Conservation (phyloP, 2,329 filamentous ascomycete genomes). For the Botrytis elliptica region DNA sequence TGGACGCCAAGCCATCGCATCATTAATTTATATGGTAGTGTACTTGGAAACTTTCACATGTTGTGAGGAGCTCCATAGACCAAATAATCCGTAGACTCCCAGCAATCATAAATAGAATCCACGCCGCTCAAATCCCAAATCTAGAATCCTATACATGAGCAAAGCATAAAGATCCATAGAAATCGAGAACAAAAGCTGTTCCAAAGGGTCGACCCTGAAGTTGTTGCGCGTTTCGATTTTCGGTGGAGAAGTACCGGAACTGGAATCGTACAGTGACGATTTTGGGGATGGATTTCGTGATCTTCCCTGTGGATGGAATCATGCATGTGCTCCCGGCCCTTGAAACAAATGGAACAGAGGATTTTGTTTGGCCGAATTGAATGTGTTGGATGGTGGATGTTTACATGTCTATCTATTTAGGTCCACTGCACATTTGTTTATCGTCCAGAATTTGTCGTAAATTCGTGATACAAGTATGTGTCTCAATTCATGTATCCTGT, state of each 20-base stretch:
- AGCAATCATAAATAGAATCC: not conserved
- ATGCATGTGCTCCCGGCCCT: not conserved
- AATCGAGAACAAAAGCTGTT: not conserved
- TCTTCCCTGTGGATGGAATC: not conserved
- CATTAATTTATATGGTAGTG: not conserved
- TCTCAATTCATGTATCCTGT: not conserved
- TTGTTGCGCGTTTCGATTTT: not conserved
- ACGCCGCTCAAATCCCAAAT: too few relatives aligned
- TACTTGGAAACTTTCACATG: not conserved
- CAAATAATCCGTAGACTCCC: too few relatives aligned
- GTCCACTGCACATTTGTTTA: not conserved
- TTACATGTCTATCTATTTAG: not conserved
- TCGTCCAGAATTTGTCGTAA: fast-evolving
- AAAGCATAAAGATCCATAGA: not conserved
- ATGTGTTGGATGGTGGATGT: not conserved
- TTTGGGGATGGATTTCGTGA: not conserved
- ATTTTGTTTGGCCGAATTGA: not conserved
- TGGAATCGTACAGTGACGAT: not conserved
- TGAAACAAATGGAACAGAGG: not conserved
- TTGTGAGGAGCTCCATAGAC: too few relatives aligned
- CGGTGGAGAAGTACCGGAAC: not conserved
- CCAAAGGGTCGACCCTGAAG: not conserved
- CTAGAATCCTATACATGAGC: not conserved
- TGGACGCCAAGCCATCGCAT: not conserved
- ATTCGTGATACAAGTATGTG: not conserved